phyloP scores from a whole-genome alignment of 2,329 filamentous ascomycete species.

The Aspergillus sp. region DNA sequence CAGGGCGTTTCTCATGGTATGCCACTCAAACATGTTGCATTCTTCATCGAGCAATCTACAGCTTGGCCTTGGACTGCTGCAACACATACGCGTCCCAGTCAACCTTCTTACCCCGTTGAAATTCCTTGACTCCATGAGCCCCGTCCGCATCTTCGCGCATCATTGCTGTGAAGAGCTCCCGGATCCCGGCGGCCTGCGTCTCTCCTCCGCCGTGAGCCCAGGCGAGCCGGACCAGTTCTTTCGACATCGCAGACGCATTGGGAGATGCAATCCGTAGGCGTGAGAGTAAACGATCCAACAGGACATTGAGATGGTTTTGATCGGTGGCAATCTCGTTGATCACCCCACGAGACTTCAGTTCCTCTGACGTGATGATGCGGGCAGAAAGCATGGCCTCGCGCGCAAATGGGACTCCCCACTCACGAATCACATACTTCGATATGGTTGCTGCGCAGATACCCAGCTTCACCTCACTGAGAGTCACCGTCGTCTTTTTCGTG shows the following conservation, averaged over 20 bases:
- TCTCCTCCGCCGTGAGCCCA: constrained; percentile 23
- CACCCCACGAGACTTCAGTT: constrained; percentile 25
- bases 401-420: constrained; percentile 38
- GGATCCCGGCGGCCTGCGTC: constrained; percentile 19
- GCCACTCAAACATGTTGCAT: no score
- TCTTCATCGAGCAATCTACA: background rate
- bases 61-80: constrained; percentile 5
- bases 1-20: no score
- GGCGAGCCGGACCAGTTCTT: constrained; percentile 29
- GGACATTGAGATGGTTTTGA: background rate
- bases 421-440: constrained; percentile 26
- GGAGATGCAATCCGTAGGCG: constrained; percentile 21
- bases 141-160: constrained; percentile 15
- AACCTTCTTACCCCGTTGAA: constrained; percentile 19
- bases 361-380: constrained; percentile 24
- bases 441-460: constrained; percentile 2
- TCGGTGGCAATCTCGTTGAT: constrained; percentile 21
- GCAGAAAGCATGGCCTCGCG: constrained; percentile 41
- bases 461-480: constrained; percentile 41
- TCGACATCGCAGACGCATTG: constrained; percentile 33
- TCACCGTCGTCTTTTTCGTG: constrained; percentile 18
- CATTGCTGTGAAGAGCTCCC: constrained; percentile 27
- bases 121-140: constrained; percentile 22
- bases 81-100: constrained; percentile 24
- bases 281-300: background rate